Evolutionary conservation across 257 asterid genomes (phyloP).

Genomic region (Solanum dulcamara): DNA sequence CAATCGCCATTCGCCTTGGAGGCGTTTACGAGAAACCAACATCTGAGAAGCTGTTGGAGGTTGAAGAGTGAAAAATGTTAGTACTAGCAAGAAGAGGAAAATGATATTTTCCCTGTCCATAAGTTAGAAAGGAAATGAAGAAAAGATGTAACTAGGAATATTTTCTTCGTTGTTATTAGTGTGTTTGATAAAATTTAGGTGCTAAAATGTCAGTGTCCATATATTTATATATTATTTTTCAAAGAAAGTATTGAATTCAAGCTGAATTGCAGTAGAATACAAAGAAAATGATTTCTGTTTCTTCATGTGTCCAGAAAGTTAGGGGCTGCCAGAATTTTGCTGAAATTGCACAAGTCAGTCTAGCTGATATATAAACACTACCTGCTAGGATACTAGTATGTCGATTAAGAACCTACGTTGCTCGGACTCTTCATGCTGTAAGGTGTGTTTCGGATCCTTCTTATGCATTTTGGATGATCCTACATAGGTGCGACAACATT

Average conservation of each 20-base stretch:
- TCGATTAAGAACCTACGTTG: background rate
- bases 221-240: background rate
- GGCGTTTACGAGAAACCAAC: background rate
- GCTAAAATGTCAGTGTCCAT: background rate
- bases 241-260: background rate
- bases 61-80: background rate
- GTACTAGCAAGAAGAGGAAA: conserved; percentile 1
- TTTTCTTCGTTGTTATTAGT: background rate
- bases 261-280: background rate
- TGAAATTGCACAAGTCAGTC: background rate
- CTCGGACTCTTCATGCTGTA: background rate
- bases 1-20: conserved; percentile 26
- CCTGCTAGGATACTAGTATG: background rate
- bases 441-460: background rate
- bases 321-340: background rate
- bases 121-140: background rate
- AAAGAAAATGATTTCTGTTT: background rate
- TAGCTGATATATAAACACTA: background rate
- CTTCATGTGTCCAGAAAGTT: background rate
- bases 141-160: background rate
- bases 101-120: background rate
- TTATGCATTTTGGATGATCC: background rate
- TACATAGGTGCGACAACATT: background rate
- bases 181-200: background rate
- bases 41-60: background rate